These are phyloP conservation scores for Elongisporangium prolatum DNA, from an alignment of 352 stramenopile species.

Conservation along the genomic window DNA sequence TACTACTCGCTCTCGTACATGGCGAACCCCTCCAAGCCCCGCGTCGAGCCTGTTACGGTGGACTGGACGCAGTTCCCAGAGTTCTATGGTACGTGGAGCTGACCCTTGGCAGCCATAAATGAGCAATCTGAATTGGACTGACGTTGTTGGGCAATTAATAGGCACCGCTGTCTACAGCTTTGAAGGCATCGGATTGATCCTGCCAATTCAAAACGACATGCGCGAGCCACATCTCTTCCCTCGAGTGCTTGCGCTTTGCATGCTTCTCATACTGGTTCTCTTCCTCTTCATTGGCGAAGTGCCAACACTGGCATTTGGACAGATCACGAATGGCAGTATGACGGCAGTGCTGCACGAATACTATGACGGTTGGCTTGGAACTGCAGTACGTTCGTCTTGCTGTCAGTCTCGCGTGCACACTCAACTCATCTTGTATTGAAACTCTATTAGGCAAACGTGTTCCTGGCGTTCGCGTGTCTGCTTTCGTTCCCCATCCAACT, in stretches of 20 bases:
- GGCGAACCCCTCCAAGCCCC: conserved; percentile 24
- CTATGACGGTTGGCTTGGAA: conserved; percentile 62
- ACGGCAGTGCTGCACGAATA: conserved; percentile 71
- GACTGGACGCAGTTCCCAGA: conserved; percentile 45
- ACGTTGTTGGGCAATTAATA: conserved; percentile 3
- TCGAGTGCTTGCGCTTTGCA: conserved; percentile 45
- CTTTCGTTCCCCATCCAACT: conserved; percentile 83
- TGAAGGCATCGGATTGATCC: conserved; percentile 70
- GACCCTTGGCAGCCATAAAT: too few species aligned
- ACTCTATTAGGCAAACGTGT: conserved; percentile 43
- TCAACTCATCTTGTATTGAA: neutral
- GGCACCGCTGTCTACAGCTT: conserved; percentile 80
- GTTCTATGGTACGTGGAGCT: conserved; percentile 44
- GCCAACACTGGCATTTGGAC: conserved; percentile 60
- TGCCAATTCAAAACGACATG: conserved; percentile 83
- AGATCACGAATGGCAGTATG: conserved; percentile 75
- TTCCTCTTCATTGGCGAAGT: conserved; percentile 73
- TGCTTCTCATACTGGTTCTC: conserved; percentile 67
- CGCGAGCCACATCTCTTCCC: conserved; percentile 45
- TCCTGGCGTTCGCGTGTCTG: conserved; percentile 67
- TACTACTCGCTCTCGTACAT: conserved; percentile 75
- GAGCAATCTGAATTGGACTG: too few species aligned
- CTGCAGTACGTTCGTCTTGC: conserved; percentile 19
- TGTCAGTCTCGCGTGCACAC: too few species aligned
- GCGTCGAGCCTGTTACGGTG: conserved; percentile 10